A percentile compares a stretch with the other conserved stretches of the same genome.
Conservation (phyloP, 176 grass and related monocot genomes). For the Musa troglodytarum region DNA sequence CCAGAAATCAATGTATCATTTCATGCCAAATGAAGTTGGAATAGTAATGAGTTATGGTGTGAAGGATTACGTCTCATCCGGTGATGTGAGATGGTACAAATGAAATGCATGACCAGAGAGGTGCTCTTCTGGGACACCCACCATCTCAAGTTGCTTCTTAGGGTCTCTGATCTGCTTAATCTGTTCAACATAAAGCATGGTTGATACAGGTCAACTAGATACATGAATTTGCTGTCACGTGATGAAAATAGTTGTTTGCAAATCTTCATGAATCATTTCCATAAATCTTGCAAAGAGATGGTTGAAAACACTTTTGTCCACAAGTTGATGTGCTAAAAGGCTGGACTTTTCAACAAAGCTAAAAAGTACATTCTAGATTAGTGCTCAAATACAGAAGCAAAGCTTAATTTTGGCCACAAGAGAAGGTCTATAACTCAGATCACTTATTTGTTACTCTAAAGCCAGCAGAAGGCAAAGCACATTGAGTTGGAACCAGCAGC, state of each 20-base stretch:
- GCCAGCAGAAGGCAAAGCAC: background rate
- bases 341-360: too few species aligned
- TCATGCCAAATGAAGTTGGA: background rate
- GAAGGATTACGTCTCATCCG: conserved; percentile 52
- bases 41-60: background rate
- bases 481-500: too few species aligned
- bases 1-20: conserved; percentile 1
- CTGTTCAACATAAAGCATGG: conserved; percentile 20
- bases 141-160: conserved; percentile 74
- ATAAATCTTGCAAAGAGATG: too few species aligned
- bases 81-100: conserved; percentile 77
- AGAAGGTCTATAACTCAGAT: background rate
- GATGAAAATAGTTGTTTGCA: background rate
- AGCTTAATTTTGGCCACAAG: background rate
- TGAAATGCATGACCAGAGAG: conserved; percentile 84
- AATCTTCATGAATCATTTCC: too few species aligned
- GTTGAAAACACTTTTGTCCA: too few species aligned
- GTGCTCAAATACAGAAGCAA: too few species aligned
- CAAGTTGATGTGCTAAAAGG: too few species aligned
- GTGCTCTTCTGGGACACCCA: conserved; percentile 85
- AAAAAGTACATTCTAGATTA: too few species aligned
- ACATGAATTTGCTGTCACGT: background rate
- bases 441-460: background rate
- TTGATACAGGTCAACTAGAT: background rate
- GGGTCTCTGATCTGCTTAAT: conserved; percentile 70